Percentiles rank a stretch among this genome's conserved stretches.
Evolutionary conservation across 2,329 filamentous ascomycete genomes (phyloP).

Genomic region (Diaporthe citri): DNA sequence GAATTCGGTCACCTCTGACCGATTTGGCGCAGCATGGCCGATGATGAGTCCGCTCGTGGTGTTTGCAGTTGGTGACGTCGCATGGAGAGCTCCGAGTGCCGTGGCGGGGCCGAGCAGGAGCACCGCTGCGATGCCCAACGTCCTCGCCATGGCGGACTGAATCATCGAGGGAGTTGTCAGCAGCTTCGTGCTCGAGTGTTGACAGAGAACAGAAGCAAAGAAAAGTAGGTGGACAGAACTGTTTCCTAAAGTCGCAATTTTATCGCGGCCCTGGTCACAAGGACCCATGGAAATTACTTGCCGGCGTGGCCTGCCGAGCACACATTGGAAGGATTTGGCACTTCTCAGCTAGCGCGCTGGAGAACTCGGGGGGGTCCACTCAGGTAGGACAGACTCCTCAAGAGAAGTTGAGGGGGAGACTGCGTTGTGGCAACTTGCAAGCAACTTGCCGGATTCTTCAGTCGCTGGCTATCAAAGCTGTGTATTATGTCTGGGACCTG

Average conservation of each 20-base stretch:
- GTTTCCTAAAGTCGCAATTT: not conserved
- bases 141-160: conserved; percentile 4
- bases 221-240: not conserved
- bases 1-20: conserved; percentile 31
- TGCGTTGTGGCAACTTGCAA: not conserved
- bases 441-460: not conserved
- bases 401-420: not conserved
- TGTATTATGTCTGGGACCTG: not conserved
- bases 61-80: conserved; percentile 16
- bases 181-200: not conserved
- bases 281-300: not conserved
- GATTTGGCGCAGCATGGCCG: conserved; percentile 30
- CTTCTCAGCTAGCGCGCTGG: conserved; percentile 16
- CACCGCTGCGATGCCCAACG: not conserved
- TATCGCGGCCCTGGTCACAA: not conserved
- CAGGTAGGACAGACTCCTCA: not conserved
- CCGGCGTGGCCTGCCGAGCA: conserved; percentile 13
- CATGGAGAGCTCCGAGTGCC: not conserved
- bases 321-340: conserved; percentile 19
- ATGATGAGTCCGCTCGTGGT: conserved; percentile 31
- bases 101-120: conserved; percentile 7
- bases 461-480: not conserved
- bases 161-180: not conserved
- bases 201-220: not conserved
- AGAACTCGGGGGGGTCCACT: not conserved